Base-by-base conservation (phyloP, 148 eudicot species). In the Gaultheria prostrata region DNA sequence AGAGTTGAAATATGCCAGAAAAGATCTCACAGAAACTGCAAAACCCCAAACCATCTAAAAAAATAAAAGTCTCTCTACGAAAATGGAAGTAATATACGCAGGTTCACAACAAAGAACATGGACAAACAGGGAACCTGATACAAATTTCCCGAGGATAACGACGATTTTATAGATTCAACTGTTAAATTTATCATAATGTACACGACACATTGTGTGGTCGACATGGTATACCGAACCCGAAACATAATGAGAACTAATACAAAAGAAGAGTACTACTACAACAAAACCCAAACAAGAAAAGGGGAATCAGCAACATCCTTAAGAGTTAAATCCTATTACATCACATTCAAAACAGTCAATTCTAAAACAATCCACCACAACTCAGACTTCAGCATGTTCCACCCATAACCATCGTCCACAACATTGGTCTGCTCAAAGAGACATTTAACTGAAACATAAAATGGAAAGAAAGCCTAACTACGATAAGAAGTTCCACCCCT, bases 281-380 rank as follows among this genome's bases (percentile, higher is more conserved):
- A 80, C 84, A 80, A 80, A 69, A 82, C 69, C 77, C 48, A 78
- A 82, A 28, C 61, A 72, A 30, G 51, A 30, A 30, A 80, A 63
- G 28, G 59, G 39, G 83, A 83, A 80, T 83, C 28, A 80, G 63
- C 78, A 84, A 72, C 89, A 85, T 39, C 85, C 86, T 61, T 26
- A 46, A 63, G 76, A 57, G 80, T 85, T 83, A 89, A 70, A 85
- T 85, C 90, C 90, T 89, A 86, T 85, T 85, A 89, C 89, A 89
- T 69, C 82, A 50, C 79, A 83, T 83, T n/a, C 32, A 63, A 84
- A 11, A 81, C 84, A 83, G 83, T 78, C 84, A 77, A 67, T 82
- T 86, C 85, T 74, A 82, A 82, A 84, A 85, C 45, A 86, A 84
- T 84, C 70, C 85, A 80, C 89, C 84, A 83, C 75, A 86, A 83